Conservation (phyloP, 805 yeast species). For the Saccharomycopsis guyanensis region DNA sequence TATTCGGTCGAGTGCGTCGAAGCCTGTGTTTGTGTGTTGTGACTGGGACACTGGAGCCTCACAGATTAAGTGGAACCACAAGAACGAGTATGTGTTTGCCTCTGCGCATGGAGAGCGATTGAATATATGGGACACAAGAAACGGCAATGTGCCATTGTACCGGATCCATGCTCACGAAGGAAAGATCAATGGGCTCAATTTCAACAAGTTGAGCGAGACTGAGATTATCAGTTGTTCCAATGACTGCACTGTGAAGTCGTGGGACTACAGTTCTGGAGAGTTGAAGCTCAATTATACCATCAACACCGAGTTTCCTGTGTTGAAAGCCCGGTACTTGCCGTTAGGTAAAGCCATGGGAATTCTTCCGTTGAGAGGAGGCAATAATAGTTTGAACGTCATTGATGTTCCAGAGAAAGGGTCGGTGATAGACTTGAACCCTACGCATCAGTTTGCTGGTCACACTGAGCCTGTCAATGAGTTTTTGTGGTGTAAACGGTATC, state of each 20-base stretch:
- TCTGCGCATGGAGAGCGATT: slow-evolving; percentile 78
- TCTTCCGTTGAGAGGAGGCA: slow-evolving; percentile 87
- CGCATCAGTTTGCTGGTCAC: slow-evolving; percentile 69
- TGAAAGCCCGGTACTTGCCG: slow-evolving; percentile 83
- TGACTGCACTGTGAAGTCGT: slow-evolving; percentile 74
- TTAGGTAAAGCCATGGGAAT: slow-evolving; percentile 84
- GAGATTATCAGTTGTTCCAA: slow-evolving; percentile 77
- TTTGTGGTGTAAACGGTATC: slow-evolving; percentile 69
- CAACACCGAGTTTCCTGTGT: slow-evolving; percentile 58
- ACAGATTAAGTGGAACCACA: slow-evolving; percentile 89
- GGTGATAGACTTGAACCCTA: slow-evolving; percentile 34
- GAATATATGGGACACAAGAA: slow-evolving; percentile 82
- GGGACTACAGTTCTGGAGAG: slow-evolving; percentile 46
- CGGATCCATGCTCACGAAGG: slow-evolving; percentile 66
- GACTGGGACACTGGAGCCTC: slow-evolving; percentile 95
- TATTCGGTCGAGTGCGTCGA: slow-evolving; percentile 58
- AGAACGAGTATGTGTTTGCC: slow-evolving; percentile 70
- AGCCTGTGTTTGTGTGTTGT: slow-evolving; percentile 73
- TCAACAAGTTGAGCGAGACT: slow-evolving; percentile 51
- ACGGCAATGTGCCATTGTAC: slow-evolving; percentile 68
- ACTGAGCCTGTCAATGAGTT: slow-evolving; percentile 81
- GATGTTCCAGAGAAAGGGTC: slow-evolving; percentile 22
- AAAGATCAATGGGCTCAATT: slow-evolving; percentile 85
- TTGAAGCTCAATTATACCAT: slow-evolving; percentile 24
- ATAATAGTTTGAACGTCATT: slow-evolving; percentile 36